Evolutionary conservation across 768 basidiomycete genomes (phyloP).

Genomic region (Gyrodon lividus): DNA sequence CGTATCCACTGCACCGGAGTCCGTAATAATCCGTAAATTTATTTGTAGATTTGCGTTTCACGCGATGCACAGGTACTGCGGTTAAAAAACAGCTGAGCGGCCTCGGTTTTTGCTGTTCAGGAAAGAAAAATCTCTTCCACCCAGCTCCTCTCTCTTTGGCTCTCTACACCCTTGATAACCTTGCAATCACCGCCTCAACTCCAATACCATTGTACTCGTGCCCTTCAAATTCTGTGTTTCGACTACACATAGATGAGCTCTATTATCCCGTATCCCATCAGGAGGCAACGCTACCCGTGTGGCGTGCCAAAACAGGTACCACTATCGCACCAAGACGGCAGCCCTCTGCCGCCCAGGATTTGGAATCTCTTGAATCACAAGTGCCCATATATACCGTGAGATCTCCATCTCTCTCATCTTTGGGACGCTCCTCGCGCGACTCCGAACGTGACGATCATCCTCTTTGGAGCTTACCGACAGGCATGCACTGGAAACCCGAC

Average conservation of each 20-base stretch:
- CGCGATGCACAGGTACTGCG: conserved; percentile 36
- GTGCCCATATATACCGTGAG: no score
- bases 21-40: conserved; percentile 1
- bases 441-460: no score
- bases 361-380: neutral
- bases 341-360: neutral
- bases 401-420: no score
- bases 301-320: neutral
- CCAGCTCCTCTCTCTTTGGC: conserved; percentile 40
- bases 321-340: neutral
- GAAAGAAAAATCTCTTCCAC: conserved; percentile 37
- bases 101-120: conserved; percentile 28
- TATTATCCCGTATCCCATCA: neutral
- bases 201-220: conserved; percentile 31
- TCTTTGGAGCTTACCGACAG: no score
- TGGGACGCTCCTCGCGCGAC: no score
- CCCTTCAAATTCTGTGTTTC: conserved; percentile 25
- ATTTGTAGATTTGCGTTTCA: conserved; percentile 48
- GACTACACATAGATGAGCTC: conserved; percentile 24
- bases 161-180: conserved; percentile 32
- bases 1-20: neutral
- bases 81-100: conserved; percentile 14
- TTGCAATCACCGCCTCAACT: conserved; percentile 5
- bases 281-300: neutral
- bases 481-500: no score